phyloP scores from a whole-genome alignment of 257 asterid species.

The Solanum bulbocastanum region DNA sequence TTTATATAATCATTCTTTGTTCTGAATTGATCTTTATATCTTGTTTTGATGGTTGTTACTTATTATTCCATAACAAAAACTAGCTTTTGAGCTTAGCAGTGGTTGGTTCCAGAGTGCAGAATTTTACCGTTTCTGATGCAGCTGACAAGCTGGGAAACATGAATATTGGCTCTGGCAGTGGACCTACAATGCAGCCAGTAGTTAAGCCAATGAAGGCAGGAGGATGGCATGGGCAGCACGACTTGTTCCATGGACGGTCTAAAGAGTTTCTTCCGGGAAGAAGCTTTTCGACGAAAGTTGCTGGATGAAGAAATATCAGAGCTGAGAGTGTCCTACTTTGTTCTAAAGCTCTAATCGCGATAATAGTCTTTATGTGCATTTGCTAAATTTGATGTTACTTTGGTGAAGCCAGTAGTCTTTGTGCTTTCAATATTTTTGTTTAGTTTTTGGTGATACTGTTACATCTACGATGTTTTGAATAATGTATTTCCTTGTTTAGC shows the following conservation, averaged over 20 bases:
- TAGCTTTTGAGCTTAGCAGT: slow-evolving; percentile 2
- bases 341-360: not conserved
- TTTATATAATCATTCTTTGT: too few species aligned
- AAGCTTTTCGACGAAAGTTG: slow-evolving; percentile 47
- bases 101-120: slow-evolving; percentile 21
- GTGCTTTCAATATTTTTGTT: not conserved
- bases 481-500: not conserved
- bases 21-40: too few species aligned
- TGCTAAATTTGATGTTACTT: not conserved
- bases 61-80: too few species aligned
- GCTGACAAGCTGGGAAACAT: slow-evolving; percentile 46
- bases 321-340: not conserved
- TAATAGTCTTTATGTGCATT: not conserved
- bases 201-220: slow-evolving; percentile 69
- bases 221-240: slow-evolving; percentile 58
- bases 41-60: too few species aligned
- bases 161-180: slow-evolving; percentile 39
- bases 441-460: not conserved
- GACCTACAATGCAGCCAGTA: slow-evolving; percentile 30
- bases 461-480: not conserved
- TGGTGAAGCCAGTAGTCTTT: not conserved
- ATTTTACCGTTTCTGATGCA: slow-evolving; percentile 32
- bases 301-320: slow-evolving; percentile 36
- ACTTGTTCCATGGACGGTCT: slow-evolving; percentile 34
- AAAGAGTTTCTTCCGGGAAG: slow-evolving; percentile 49